A percentile compares a stretch with the other conserved stretches of the same genome.
These are phyloP conservation scores for Triticum turgidum DNA, from an alignment of 176 grass and related monocot genomes.

Conservation along the genomic window DNA sequence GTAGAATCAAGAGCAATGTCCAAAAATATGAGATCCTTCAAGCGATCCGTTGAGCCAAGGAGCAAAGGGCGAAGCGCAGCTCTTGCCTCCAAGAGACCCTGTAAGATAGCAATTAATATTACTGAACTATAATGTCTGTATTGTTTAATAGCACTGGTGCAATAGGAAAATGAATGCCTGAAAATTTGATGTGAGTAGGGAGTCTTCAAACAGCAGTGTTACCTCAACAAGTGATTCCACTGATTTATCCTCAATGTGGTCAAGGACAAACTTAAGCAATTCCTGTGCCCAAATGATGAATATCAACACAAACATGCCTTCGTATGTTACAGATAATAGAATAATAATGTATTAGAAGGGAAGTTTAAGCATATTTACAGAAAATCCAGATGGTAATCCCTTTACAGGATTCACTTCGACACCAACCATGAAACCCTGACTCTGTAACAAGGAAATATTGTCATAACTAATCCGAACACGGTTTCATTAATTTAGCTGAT, in stretches of 20 bases:
- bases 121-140: neutral
- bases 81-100: conserved; percentile 89
- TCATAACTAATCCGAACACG: neutral
- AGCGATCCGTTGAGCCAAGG: conserved; percentile 55
- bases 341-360: neutral
- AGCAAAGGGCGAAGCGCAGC: conserved; percentile 71
- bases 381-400: conserved; percentile 85
- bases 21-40: conserved; percentile 94
- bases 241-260: conserved; percentile 84
- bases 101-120: conserved; percentile 23
- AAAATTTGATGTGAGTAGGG: neutral
- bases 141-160: neutral
- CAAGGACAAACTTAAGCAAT: conserved; percentile 79
- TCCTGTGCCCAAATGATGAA: conserved; percentile 39
- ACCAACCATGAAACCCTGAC: conserved; percentile 98
- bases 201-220: conserved; percentile 2
- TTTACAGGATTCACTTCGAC: conserved; percentile 83
- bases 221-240: conserved; percentile 81
- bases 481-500: conserved; percentile 11
- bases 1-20: conserved; percentile 95
- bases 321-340: neutral
- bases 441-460: conserved; percentile 36
- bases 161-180: neutral
- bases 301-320: conserved; percentile 25
- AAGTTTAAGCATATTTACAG: conserved; percentile 55